These are phyloP conservation scores for Magnusiomyces ingens DNA, from an alignment of 1,139 yeast species.

Conservation along the genomic window DNA sequence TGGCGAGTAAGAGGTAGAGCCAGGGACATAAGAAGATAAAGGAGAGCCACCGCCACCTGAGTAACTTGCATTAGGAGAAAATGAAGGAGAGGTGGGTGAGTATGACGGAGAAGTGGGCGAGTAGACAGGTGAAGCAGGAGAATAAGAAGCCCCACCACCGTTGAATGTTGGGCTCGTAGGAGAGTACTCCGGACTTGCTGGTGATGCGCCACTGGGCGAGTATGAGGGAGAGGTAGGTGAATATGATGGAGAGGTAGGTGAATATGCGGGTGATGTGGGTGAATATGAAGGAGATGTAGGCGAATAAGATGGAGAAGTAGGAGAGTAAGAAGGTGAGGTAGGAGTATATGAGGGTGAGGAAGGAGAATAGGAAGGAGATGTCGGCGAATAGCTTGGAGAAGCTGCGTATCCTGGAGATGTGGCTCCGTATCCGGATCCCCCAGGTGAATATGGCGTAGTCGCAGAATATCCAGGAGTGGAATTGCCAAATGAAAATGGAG, in stretches of 20 bases:
- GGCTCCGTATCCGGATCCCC: slow-evolving; percentile 24
- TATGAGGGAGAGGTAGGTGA: slow-evolving; percentile 68
- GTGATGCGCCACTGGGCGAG: slow-evolving; percentile 70
- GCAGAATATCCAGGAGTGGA: slow-evolving; percentile 44
- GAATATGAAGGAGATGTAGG: slow-evolving; percentile 64
- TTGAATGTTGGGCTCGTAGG: slow-evolving; percentile 56
- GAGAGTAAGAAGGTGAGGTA: slow-evolving; percentile 65
- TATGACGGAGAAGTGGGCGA: slow-evolving; percentile 63
- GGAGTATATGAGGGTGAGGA: slow-evolving; percentile 59
- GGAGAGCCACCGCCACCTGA: slow-evolving; percentile 49
- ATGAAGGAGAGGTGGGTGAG: slow-evolving; percentile 56
- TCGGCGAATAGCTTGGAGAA: slow-evolving; percentile 58
- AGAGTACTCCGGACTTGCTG: slow-evolving; percentile 62
- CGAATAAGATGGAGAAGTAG: slow-evolving; percentile 53
- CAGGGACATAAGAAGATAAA: slow-evolving; percentile 58
- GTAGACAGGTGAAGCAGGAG: slow-evolving; percentile 68
- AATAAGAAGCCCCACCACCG: slow-evolving; percentile 44
- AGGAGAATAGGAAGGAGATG: slow-evolving; percentile 69
- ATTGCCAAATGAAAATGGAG: slow-evolving; percentile 51
- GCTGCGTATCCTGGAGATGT: slow-evolving; percentile 56
- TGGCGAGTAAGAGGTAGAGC: slow-evolving; percentile 61
- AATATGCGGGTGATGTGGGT: slow-evolving; percentile 68
- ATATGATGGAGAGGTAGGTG: slow-evolving; percentile 59
- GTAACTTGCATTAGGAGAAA: slow-evolving; percentile 56
- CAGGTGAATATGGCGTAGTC: slow-evolving; percentile 7